phyloP scores from a whole-genome alignment of 2,329 filamentous ascomycete genomes.

The Epichloe gansuensis region DNA sequence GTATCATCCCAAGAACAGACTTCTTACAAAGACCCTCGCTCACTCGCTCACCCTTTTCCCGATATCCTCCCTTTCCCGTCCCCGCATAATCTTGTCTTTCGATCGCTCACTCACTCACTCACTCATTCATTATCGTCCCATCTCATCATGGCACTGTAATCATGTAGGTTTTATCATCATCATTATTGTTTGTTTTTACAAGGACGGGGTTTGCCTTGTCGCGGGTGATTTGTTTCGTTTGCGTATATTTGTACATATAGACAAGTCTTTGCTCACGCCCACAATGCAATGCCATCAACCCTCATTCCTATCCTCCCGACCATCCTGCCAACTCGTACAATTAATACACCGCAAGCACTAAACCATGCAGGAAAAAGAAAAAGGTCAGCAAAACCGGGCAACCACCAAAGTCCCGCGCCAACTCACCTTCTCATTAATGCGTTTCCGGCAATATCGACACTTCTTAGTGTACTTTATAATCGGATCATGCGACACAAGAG shows the following conservation, averaged over 20 bases:
- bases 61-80: too few species aligned
- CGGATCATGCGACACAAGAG: slow-evolving; percentile 47
- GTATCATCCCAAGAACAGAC: too few species aligned
- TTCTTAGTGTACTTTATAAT: slow-evolving; percentile 60
- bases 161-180: background rate
- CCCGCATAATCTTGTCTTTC: background rate
- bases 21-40: too few species aligned
- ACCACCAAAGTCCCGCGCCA: too few species aligned
- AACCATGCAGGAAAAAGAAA: background rate
- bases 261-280: background rate
- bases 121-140: background rate
- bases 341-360: slow-evolving; percentile 34
- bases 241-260: background rate
- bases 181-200: too few species aligned
- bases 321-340: slow-evolving; percentile 40
- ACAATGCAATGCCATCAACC: background rate
- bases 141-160: slow-evolving; percentile 8
- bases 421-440: slow-evolving; percentile 49
- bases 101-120: background rate
- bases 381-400: too few species aligned
- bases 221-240: background rate
- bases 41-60: too few species aligned
- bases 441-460: slow-evolving; percentile 55
- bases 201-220: background rate
- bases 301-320: slow-evolving; percentile 28